phyloP scores from a whole-genome alignment of 148 eudicot species.

The Rhododendron henanense region DNA sequence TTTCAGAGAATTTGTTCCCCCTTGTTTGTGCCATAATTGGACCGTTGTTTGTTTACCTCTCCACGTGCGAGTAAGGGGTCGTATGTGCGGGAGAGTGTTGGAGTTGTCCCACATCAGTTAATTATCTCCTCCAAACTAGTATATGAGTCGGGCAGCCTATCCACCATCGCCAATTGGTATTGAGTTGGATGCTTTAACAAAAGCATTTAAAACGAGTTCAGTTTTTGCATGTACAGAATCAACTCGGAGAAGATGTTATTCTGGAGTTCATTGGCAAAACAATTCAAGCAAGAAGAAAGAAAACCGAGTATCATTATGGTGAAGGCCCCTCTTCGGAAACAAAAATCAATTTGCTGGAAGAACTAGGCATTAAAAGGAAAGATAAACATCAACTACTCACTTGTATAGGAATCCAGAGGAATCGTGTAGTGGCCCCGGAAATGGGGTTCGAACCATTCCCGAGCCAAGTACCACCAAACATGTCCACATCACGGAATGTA shows the following conservation, averaged over 20 bases:
- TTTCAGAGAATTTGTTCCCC: background rate
- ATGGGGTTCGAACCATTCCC: too few species aligned
- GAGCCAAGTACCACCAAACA: too few species aligned
- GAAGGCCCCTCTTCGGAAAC: background rate
- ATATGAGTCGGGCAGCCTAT: too few species aligned
- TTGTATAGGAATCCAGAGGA: background rate
- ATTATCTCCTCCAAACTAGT: too few species aligned
- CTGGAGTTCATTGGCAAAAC: background rate
- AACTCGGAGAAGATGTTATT: background rate
- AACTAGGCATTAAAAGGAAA: background rate
- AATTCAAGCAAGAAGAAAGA: background rate
- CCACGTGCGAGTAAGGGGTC: background rate
- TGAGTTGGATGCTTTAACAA: background rate
- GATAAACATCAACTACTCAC: background rate
- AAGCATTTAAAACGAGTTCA: background rate
- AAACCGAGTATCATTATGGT: background rate
- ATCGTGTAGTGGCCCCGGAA: too few species aligned
- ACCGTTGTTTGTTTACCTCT: background rate
- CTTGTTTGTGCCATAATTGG: background rate
- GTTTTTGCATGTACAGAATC: background rate
- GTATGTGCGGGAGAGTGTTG: background rate
- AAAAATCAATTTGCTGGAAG: background rate
- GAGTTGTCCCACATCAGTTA: too few species aligned
- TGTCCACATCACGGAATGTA: too few species aligned
- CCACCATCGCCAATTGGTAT: too few species aligned